Base-by-base conservation (phyloP, 2,329 filamentous ascomycete species). In the Cladosporium sp. region DNA sequence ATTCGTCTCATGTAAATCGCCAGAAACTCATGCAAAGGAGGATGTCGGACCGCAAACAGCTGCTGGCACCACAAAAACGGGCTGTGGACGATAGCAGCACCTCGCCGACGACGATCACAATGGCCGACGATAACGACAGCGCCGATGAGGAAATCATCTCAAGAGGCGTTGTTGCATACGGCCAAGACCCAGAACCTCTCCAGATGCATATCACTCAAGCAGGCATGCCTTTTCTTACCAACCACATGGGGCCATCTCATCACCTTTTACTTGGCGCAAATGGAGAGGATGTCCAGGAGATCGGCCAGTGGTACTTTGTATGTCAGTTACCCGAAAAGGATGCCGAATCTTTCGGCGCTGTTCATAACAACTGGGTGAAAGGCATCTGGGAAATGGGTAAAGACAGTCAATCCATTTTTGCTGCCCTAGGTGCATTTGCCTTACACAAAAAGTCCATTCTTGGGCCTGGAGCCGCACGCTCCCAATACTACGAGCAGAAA, bases 81-180 rank as follows among this genome's bases (percentile, higher is more conserved):
- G 25, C 51, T 21, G n/a, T 54, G 51, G 28, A 54, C 16, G 25
- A 32, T 11, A 36, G 25, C 32, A 46, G 49, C 34, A 36, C 21
- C 18, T 30, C 16, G 4, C 23, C 16, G 1, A 16, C 16, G 18
- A 46, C 49, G 32, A n/a, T 18, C 21, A 14, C 60, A 10, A 46
- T 46, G 57, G 21, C 57, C 11, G 36, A 56, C 18, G 60, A 63
- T 14, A 30, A 56, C 16, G 60, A 63, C 18, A 63, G 60, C 26
- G 39, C n/a, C 60, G 60, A 63, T 18, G 60, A 63, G 49, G 60
- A 63, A 56, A 34, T 63, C 49, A 56, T 54, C 7, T 63, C 60
- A 4, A 53, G 32, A 7, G 46, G 46, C 43, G 46, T 30, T 7
- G 10, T 36, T 21, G 46, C 58, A 28, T 39, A 48, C 46, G 30